A percentile compares a stretch with the other conserved stretches of the same genome.
phyloP scores from a whole-genome alignment of 2,329 filamentous ascomycete species.

The Phyllosticta citrichinensis region DNA sequence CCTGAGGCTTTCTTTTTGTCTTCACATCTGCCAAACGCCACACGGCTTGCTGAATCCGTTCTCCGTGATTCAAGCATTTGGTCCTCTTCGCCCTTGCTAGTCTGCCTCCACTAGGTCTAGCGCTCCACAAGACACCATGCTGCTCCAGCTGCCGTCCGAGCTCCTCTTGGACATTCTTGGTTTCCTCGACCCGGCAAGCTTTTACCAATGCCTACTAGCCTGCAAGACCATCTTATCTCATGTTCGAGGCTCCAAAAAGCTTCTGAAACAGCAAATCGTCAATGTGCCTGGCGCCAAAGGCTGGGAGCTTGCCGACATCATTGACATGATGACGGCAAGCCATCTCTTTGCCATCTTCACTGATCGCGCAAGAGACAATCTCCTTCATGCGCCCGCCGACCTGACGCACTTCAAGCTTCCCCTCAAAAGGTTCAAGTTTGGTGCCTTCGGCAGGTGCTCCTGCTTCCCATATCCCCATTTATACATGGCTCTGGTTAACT shows the following conservation, averaged over 20 bases:
- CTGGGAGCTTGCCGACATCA: background rate
- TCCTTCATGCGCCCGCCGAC: conserved; percentile 2
- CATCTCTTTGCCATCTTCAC: background rate
- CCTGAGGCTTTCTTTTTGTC: background rate
- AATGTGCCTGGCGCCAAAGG: conserved; percentile 11
- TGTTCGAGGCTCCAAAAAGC: conserved; percentile 13
- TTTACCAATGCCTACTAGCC: conserved; percentile 15
- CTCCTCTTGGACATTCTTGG: conserved; percentile 15
- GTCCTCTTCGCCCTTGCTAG: no score
- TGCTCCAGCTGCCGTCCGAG: conserved; percentile 16
- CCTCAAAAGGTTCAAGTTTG: background rate
- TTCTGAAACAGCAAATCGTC: conserved; percentile 14
- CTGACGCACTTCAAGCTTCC: background rate
- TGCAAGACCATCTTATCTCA: conserved; percentile 16
- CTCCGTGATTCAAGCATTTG: no score
- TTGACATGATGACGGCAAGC: background rate
- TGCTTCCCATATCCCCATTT: background rate
- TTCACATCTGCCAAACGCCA: background rate
- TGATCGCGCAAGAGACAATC: background rate
- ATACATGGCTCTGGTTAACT: background rate
- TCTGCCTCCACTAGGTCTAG: background rate
- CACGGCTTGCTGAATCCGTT: background rate
- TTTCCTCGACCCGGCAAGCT: conserved; percentile 16
- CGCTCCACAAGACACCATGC: conserved; percentile 1
- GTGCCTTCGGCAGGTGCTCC: conserved; percentile 1